Percentiles rank a stretch among this genome's conserved stretches.
phyloP scores from a whole-genome alignment of 1,284 basidiomycete genomes.

The Gomphus bonarii region DNA sequence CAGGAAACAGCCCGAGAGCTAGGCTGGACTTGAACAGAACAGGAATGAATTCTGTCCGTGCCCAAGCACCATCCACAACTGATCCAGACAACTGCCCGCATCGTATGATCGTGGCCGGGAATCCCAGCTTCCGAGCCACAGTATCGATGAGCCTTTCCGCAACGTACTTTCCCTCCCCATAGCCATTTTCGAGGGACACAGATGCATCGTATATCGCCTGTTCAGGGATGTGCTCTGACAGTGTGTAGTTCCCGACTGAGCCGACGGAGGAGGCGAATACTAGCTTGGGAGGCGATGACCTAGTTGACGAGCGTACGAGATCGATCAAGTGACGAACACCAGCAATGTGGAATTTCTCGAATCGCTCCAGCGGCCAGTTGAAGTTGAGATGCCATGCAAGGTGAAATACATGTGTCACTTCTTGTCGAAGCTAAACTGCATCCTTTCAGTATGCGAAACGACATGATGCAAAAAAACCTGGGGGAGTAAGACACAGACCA shows the following conservation, averaged over 20 bases:
- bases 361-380: constrained; percentile 20
- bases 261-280: constrained; percentile 26
- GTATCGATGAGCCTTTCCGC: constrained; percentile 16
- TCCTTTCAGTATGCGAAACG: no score
- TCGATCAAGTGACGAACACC: constrained; percentile 19
- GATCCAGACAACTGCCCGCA: constrained; percentile 25
- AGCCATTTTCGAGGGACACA: constrained; percentile 21
- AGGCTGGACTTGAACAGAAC: constrained; percentile 22
- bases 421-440: constrained; percentile 10
- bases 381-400: constrained; percentile 28
- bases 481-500: not conserved
- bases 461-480: no score
- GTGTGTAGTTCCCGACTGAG: constrained; percentile 15
- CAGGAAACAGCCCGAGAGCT: constrained; percentile 18
- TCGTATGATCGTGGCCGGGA: constrained; percentile 19
- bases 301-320: constrained; percentile 21
- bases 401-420: constrained; percentile 16
- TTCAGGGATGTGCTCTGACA: constrained; percentile 20
- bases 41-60: constrained; percentile 24
- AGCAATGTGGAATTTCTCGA: constrained; percentile 16
- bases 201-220: constrained; percentile 17
- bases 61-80: constrained; percentile 20
- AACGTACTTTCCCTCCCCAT: constrained; percentile 26
- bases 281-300: constrained; percentile 18
- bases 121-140: constrained; percentile 20